Conservation (phyloP, 1,139 yeast species). For the Sugiyamaella pinicola region DNA sequence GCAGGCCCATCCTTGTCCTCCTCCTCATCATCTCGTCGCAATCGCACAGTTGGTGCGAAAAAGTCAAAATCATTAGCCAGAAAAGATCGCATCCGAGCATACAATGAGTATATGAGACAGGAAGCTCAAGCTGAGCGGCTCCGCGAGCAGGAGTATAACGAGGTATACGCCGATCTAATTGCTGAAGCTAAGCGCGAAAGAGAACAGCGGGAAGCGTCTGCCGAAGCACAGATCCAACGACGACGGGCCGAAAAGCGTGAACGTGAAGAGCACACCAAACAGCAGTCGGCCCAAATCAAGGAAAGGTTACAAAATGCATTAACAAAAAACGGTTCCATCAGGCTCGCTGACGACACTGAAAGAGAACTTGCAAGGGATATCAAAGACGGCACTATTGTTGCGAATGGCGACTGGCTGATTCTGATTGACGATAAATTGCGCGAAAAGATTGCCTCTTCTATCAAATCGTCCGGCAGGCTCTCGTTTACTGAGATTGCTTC, state of each 20-base stretch:
- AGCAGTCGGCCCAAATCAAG: conserved; percentile 13
- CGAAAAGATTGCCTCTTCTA: conserved; percentile 11
- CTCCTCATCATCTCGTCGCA: conserved; percentile 16
- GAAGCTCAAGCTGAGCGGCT: conserved; percentile 36
- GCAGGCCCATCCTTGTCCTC: conserved; percentile 4
- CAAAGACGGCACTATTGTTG: conserved; percentile 22
- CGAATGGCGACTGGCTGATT: conserved; percentile 26
- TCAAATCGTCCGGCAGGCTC: conserved; percentile 21
- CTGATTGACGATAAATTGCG: conserved; percentile 12
- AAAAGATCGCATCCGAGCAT: conserved; percentile 39
- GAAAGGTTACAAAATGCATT: conserved; percentile 21
- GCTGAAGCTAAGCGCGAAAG: conserved; percentile 37
- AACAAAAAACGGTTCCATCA: conserved; percentile 21
- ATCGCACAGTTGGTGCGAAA: conserved; percentile 38
- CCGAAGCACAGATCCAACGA: conserved; percentile 29
- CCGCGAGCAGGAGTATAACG: conserved; percentile 32
- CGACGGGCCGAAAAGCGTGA: conserved; percentile 29
- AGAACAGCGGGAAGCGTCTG: conserved; percentile 30
- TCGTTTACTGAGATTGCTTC: conserved; percentile 23
- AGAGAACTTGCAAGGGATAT: conserved; percentile 25
- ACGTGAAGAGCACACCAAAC: conserved; percentile 27
- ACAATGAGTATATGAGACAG: conserved; percentile 39
- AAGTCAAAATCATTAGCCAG: conserved; percentile 40
- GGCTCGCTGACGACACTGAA: conserved; percentile 24
- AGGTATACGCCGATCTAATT: conserved; percentile 38